Evolutionary conservation across 768 basidiomycete species (phyloP), one percentile per base, ranked within the genome.

Genomic region (Lactarius akahatsu): DNA sequence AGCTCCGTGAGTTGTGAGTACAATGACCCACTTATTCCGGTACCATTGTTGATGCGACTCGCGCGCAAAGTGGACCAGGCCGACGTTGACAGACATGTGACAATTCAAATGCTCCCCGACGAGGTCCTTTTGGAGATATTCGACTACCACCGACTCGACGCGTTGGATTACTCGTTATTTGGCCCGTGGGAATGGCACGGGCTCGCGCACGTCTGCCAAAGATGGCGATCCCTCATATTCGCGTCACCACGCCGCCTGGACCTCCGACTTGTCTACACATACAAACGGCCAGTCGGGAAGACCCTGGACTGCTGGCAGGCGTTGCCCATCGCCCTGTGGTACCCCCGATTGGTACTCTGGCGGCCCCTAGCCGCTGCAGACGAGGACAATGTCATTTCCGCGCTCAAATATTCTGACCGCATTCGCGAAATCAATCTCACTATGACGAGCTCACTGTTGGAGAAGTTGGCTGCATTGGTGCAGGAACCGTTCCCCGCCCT

Each of bases 131-230:
- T 67, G 3, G 66, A 67, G 15, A 57, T 67, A 55, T 67, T 67
- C 66, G 62, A 63, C 20, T 50, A 59, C 20, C 54, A 63, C n/a
- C 34, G 62, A 6, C 58, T 56, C 54, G 52, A 34, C 2, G 57
- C 66, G 1, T 23, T 30, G 16, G 58, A 63, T 34, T 59, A 59
- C 52, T 45, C 62, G 16, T 30, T 57, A n/a, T 58, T 54, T 10
- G 65, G 4, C 0, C 57, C 65, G 59, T 67, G 66, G 66, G 52
- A 63, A 60, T 67, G 66, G 66, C 66, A 67, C 36, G 47, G 66
- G 16, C 61, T 67, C 4, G 58, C 62, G 7, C 66, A 67, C 54
- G 66, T 67, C 6, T 67, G 62, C 43, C 57, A 18, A 52, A 26
- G 62, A 56, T 67, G 66, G 66, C 57, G 66, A 9, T 47, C 26